Evolutionary conservation across 1,284 basidiomycete species (phyloP), one percentile per base, ranked within the genome.

Genomic region (Ceratobasidium sp.): DNA sequence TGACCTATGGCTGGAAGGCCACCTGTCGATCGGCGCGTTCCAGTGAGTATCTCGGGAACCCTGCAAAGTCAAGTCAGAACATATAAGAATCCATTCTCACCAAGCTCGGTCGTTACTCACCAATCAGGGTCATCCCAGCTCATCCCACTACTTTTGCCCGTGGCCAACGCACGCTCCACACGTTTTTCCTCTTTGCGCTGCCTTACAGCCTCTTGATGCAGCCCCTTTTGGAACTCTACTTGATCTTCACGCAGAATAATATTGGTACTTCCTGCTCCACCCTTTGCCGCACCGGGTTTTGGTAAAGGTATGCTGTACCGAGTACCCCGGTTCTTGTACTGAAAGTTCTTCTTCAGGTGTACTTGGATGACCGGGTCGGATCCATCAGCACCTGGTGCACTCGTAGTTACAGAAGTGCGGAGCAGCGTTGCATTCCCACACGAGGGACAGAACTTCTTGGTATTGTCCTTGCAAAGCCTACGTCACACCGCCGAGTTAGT

Each of bases 91-190:
- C 88, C 1, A 88, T 88, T 65, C n/a, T n/a, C n/a, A n/a, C n/a
- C n/a, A 86, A 87, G 64, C 96, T 82, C 78, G 32, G 97, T 93
- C 78, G 92, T 92, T 14, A 94, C 95, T 73, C 95, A 82, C 94
- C 94, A 96, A 83, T 97, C 93, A n/a, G 94, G 93, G 84, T 97
- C 95, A 85, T 94, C 91, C 94, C 94, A 97, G 77, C 88, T 90
- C 10, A 83, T 83, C 34, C 85, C 82, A 18, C 84, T 85, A 28
- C 79, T 78, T 64, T 84, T 83, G 45, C 84, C 84, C 43, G 82
- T 82, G 70, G 90, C 81, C 45, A 92, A 85, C 2, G 87, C 87
- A 76, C 87, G 90, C 77, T 88, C 78, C 82, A 93, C 83, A 78
- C 85, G 88, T 76, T 87, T 87, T 78, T 96, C 94, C 75, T 96